Conservation (phyloP, 768 basidiomycete species). For the Naganishia antarctica region DNA sequence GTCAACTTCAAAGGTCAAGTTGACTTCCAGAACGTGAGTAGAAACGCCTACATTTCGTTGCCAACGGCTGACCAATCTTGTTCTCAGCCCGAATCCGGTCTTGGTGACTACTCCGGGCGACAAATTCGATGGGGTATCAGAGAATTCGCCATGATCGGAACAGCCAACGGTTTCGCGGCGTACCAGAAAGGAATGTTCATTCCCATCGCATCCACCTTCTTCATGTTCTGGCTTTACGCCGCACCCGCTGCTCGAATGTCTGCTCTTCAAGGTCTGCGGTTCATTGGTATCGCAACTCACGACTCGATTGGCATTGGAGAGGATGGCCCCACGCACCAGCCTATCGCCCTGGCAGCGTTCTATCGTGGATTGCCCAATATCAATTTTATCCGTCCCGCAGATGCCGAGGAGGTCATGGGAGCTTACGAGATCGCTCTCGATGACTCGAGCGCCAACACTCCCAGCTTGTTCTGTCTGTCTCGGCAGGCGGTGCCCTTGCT, state of each 20-base stretch:
- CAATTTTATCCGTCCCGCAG: conserved; percentile 45
- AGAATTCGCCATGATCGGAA: conserved; percentile 46
- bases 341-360: conserved; percentile 40
- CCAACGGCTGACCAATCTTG: neutral
- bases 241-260: conserved; percentile 47
- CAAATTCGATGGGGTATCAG: conserved; percentile 47
- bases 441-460: conserved; percentile 27
- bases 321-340: conserved; percentile 48
- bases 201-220: conserved; percentile 47
- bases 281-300: conserved; percentile 49
- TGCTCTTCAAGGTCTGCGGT: conserved; percentile 41
- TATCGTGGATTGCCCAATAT: conserved; percentile 43
- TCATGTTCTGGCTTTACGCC: conserved; percentile 49
- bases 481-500: conserved; percentile 45
- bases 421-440: conserved; percentile 39
- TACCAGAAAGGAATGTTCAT: conserved; percentile 48
- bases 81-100: conserved; percentile 35
- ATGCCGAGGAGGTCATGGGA: conserved; percentile 46
- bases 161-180: conserved; percentile 44
- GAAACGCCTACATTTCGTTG: neutral
- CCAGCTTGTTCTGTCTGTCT: conserved; percentile 38
- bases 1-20: conserved; percentile 40
- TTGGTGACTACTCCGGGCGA: conserved; percentile 44
- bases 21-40: conserved; percentile 43
- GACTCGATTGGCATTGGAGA: conserved; percentile 47